These are phyloP conservation scores for Cadophora sp. DNA, from an alignment of 2,329 filamentous ascomycete genomes.

Conservation along the genomic window DNA sequence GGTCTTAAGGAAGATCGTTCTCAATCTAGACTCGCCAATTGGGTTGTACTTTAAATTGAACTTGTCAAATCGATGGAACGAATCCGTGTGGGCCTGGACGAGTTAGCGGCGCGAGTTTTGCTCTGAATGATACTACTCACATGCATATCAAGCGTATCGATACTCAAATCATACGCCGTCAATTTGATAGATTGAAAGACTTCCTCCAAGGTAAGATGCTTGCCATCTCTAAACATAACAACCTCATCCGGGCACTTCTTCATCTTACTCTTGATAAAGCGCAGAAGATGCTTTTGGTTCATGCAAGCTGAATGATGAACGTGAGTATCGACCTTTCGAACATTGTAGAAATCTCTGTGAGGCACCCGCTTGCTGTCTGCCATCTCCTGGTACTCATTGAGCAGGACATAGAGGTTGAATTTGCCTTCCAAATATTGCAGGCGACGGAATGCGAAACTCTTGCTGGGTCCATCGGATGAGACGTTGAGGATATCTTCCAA, in stretches of 20 bases:
- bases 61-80: conserved; percentile 98
- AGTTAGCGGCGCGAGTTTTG: conserved; percentile 12
- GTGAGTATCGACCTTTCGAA: conserved; percentile 97
- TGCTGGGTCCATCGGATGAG: conserved; percentile 95
- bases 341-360: conserved; percentile 98
- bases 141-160: conserved; percentile 99
- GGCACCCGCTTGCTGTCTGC: conserved; percentile 98
- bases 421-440: conserved; percentile 96
- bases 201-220: conserved; percentile 86
- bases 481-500: conserved; percentile 84
- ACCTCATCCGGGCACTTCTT: conserved; percentile 96
- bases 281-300: conserved; percentile 98
- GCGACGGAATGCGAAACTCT: conserved; percentile 94
- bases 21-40: conserved; percentile 89
- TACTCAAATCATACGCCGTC: conserved; percentile 96
- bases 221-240: conserved; percentile 90
- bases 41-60: conserved; percentile 99
- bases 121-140: conserved; percentile 56
- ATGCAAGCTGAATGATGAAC: conserved; percentile 99
- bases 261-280: conserved; percentile 99
- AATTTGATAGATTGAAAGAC: conserved; percentile 98
- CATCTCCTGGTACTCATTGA: conserved; percentile 98
- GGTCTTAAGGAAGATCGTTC: conserved; percentile 99
- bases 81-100: conserved; percentile 86
- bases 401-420: conserved; percentile 89